Conservation (phyloP, 2,329 filamentous ascomycete species). For the Hypoxylon sp. region DNA sequence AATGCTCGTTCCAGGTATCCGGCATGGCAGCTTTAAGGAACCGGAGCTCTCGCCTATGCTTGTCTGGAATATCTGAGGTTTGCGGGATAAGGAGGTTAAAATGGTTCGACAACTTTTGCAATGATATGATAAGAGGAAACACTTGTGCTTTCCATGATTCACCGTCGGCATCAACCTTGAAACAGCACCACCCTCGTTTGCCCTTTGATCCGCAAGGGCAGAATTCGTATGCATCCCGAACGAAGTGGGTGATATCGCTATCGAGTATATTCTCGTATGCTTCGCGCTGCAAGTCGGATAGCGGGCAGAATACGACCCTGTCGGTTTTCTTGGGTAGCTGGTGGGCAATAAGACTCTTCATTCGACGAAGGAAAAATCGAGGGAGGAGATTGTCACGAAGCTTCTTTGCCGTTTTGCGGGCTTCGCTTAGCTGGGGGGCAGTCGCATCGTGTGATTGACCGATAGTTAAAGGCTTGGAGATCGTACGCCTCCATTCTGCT, state of each 20-base stretch:
- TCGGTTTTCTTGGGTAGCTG: slow-evolving; percentile 97
- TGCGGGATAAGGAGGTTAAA: slow-evolving; percentile 87
- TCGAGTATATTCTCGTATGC: slow-evolving; percentile 89
- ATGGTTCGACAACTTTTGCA: slow-evolving; percentile 94
- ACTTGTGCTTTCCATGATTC: slow-evolving; percentile 81
- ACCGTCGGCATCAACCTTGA: slow-evolving; percentile 71
- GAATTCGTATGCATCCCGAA: slow-evolving; percentile 75
- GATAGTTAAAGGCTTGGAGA: slow-evolving; percentile 84
- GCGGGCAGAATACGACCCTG: slow-evolving; percentile 92
- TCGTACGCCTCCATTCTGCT: slow-evolving; percentile 82
- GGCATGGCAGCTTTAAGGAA: slow-evolving; percentile 83
- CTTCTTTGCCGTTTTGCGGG: slow-evolving; percentile 85
- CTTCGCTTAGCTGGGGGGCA: slow-evolving; percentile 82
- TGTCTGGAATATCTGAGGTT: slow-evolving; percentile 74
- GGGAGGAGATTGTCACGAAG: slow-evolving; percentile 90
- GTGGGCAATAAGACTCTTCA: slow-evolving; percentile 92
- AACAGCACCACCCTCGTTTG: slow-evolving; percentile 87
- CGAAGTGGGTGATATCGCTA: slow-evolving; percentile 76
- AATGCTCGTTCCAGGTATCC: slow-evolving; percentile 80
- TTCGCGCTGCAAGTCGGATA: slow-evolving; percentile 83
- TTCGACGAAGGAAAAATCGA: slow-evolving; percentile 89
- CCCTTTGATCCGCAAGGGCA: slow-evolving; percentile 80
- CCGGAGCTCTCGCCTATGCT: slow-evolving; percentile 82
- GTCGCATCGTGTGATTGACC: slow-evolving; percentile 96
- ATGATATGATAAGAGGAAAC: slow-evolving; percentile 84